Base-by-base conservation (phyloP, 75 land plant species). In the Selaginella tamariscina region DNA sequence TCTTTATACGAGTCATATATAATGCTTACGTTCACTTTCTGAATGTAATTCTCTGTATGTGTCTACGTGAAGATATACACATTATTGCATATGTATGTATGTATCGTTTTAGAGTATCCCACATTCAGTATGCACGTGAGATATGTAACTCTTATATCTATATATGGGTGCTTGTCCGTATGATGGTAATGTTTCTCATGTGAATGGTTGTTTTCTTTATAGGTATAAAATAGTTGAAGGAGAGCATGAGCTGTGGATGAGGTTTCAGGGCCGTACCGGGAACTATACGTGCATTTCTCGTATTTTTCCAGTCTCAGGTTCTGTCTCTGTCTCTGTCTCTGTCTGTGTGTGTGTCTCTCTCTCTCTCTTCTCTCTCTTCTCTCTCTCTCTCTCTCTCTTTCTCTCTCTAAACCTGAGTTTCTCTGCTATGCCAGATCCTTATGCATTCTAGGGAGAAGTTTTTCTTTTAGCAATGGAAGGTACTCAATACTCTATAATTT, bases 161-260 rank as follows among this genome's bases (percentile, higher is more conserved):
- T n/a, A n/a, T n/a, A n/a, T n/a, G n/a, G n/a, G n/a, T n/a, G n/a
- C n/a, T n/a, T n/a, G n/a, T n/a, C n/a, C n/a, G n/a, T n/a, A n/a
- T n/a, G n/a, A n/a, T n/a, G n/a, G n/a, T n/a, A n/a, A n/a, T n/a
- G n/a, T n/a, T n/a, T n/a, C n/a, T n/a, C n/a, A n/a, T n/a, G n/a
- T n/a, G n/a, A n/a, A n/a, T n/a, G n/a, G n/a, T 5, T 39, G 5
- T 39, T 5, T 5, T 39, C 49, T 39, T 39, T 59, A 72, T 78
- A 95, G 99, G 99, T 87, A 95, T 73, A 55, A 78, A 49, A 95
- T 95, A 71, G 88, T 85, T 30, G 99, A 95, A 84, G 99, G 96
- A 56, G 82, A 84, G 54, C 86, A 95, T 82, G 64, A 71, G 30
- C 80, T 95, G 21, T 95, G 99, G 99, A 64, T 8, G 91, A 84